phyloP scores from a whole-genome alignment of 1,284 basidiomycete genomes.

The Vanrija humicola region DNA sequence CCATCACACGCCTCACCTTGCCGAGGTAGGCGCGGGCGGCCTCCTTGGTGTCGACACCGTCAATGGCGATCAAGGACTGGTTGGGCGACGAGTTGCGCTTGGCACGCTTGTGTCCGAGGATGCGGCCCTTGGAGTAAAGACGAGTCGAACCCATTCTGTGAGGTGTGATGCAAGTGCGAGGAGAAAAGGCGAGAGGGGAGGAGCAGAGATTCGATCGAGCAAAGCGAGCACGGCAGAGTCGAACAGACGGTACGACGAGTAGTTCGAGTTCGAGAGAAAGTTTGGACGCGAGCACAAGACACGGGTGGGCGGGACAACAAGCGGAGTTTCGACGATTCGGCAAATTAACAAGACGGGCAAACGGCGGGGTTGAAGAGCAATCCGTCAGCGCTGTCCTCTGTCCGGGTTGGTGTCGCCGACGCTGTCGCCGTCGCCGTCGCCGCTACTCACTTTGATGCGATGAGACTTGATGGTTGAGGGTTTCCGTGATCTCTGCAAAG shows the following conservation, averaged over 20 bases:
- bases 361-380: neutral
- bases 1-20: constrained; percentile 63
- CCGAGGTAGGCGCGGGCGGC: constrained; percentile 98
- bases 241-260: neutral
- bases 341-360: constrained; percentile 1
- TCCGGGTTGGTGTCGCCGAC: too few species aligned
- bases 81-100: constrained; percentile 95
- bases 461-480: too few species aligned
- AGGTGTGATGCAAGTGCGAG: neutral
- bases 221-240: neutral
- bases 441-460: neutral
- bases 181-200: neutral
- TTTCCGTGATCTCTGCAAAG: too few species aligned
- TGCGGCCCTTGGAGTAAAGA: constrained; percentile 93
- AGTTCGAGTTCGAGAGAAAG: neutral
- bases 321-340: neutral
- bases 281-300: neutral
- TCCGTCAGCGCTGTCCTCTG: neutral
- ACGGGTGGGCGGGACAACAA: constrained; percentile 2
- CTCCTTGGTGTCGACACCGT: constrained; percentile 90
- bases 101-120: constrained; percentile 96
- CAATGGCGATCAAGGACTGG: constrained; percentile 94
- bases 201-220: neutral
- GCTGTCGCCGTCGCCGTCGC: neutral
- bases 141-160: constrained; percentile 52